Percentiles rank a stretch among this genome's conserved stretches.
Evolutionary conservation across 1,284 basidiomycete genomes (phyloP).

Genomic region (Dichomitus squalens): DNA sequence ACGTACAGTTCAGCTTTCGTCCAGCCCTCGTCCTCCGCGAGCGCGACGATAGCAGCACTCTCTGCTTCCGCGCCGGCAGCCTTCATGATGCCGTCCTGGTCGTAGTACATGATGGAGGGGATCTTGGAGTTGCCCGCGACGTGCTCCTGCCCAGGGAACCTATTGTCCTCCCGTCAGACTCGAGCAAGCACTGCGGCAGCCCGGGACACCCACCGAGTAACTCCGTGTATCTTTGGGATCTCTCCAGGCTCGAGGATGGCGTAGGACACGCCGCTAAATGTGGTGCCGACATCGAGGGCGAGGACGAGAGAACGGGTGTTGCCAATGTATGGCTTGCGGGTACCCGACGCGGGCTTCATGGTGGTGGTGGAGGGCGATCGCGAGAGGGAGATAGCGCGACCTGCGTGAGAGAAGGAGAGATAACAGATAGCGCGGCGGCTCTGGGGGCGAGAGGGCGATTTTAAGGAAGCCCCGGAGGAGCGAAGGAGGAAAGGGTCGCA

Average conservation of each 20-base stretch:
- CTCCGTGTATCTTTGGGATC: slow-evolving; percentile 72
- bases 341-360: slow-evolving; percentile 46
- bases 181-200: slow-evolving; percentile 6
- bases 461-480: slow-evolving; percentile 17
- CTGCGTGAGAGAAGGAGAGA: slow-evolving; percentile 15
- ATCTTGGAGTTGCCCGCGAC: slow-evolving; percentile 84
- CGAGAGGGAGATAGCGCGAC: slow-evolving; percentile 8
- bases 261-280: slow-evolving; percentile 76
- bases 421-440: slow-evolving; percentile 15
- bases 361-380: slow-evolving; percentile 6
- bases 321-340: slow-evolving; percentile 72
- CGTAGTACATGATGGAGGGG: slow-evolving; percentile 74
- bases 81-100: slow-evolving; percentile 59
- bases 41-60: slow-evolving; percentile 51
- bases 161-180: slow-evolving; percentile 27
- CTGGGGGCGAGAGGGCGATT: slow-evolving; percentile 11
- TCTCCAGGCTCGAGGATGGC: slow-evolving; percentile 75
- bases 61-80: slow-evolving; percentile 78
- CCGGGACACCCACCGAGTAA: slow-evolving; percentile 60
- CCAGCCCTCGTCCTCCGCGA: slow-evolving; percentile 77
- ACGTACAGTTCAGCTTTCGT: slow-evolving; percentile 71
- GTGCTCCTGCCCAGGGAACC: slow-evolving; percentile 81
- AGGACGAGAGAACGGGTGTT: slow-evolving; percentile 64
- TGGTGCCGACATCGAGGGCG: slow-evolving; percentile 77
- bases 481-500: slow-evolving; percentile 9